Conservation (phyloP, 352 stramenopile species). For the Phytophthora tentaculata region DNA sequence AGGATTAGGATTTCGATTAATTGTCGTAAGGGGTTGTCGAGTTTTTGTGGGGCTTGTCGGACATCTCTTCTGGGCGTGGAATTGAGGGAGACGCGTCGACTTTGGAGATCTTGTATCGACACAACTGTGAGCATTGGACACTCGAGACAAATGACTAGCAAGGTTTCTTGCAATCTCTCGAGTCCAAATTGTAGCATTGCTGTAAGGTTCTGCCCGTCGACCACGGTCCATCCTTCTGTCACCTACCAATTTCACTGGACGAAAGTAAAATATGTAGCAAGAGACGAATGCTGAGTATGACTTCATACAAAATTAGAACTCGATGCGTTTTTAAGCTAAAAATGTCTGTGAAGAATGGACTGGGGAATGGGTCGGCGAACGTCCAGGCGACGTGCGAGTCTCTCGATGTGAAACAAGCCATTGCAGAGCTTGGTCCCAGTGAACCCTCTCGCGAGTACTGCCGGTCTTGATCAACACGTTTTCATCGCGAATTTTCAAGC, state of each 20-base stretch:
- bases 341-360: constrained; percentile 8
- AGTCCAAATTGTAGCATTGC: constrained; percentile 80
- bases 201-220: constrained; percentile 77
- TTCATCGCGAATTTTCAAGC: constrained; percentile 50
- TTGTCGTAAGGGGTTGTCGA: constrained; percentile 19
- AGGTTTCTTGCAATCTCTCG: constrained; percentile 76
- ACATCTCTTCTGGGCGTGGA: constrained; percentile 55
- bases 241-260: background rate
- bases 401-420: constrained; percentile 40
- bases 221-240: constrained; percentile 63
- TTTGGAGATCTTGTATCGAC: constrained; percentile 76
- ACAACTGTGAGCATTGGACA: constrained; percentile 76
- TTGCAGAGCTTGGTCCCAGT: constrained; percentile 51
- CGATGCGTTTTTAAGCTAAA: constrained; percentile 16
- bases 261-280: background rate
- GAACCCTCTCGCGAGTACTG: constrained; percentile 34
- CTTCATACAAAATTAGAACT: constrained; percentile 20
- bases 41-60: constrained; percentile 56
- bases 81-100: constrained; percentile 53
- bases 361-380: constrained; percentile 1
- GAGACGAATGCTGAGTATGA: background rate
- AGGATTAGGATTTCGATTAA: constrained; percentile 4
- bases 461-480: constrained; percentile 43
- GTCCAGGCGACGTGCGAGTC: background rate
- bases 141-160: constrained; percentile 65